Percentiles rank a stretch among this genome's conserved stretches.
Conservation (phyloP, 306 rosid species). For the Citrullus mucosospermus region DNA sequence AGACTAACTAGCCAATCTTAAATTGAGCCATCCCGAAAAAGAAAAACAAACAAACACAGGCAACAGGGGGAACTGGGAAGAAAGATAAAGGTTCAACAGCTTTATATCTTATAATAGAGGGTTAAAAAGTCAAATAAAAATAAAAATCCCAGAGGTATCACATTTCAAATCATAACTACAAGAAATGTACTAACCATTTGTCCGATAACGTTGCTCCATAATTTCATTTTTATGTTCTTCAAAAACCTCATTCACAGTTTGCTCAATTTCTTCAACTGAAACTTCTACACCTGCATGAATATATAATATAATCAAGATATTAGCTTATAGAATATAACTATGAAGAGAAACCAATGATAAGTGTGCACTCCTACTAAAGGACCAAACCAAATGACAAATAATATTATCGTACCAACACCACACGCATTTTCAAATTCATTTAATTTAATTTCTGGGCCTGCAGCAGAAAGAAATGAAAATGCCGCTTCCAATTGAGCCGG, state of each 20-base stretch:
- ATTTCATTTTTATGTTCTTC: slow-evolving; percentile 58
- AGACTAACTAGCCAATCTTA: background rate
- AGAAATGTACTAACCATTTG: slow-evolving; percentile 36
- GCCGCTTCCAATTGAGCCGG: slow-evolving; percentile 86
- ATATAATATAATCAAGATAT: slow-evolving; percentile 1
- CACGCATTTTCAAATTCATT: slow-evolving; percentile 71
- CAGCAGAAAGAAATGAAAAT: slow-evolving; percentile 37
- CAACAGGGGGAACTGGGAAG: background rate
- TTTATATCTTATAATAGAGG: background rate
- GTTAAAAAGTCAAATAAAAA: background rate
- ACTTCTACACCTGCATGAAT: slow-evolving; percentile 63
- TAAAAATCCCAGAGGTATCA: background rate
- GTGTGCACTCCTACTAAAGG: background rate
- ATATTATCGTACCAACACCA: slow-evolving; percentile 67
- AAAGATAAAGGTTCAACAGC: background rate
- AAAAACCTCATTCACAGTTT: slow-evolving; percentile 48
- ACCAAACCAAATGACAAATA: background rate
- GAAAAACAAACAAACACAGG: background rate
- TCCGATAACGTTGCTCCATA: slow-evolving; percentile 64
- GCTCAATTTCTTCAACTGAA: slow-evolving; percentile 54
- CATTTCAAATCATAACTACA: background rate
- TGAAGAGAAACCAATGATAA: background rate
- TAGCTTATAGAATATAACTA: background rate
- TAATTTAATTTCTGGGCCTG: slow-evolving; percentile 36
- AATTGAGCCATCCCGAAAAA: background rate